phyloP scores from a whole-genome alignment of 192 early-diverging fungal species.

The Linnemannia zychae region DNA sequence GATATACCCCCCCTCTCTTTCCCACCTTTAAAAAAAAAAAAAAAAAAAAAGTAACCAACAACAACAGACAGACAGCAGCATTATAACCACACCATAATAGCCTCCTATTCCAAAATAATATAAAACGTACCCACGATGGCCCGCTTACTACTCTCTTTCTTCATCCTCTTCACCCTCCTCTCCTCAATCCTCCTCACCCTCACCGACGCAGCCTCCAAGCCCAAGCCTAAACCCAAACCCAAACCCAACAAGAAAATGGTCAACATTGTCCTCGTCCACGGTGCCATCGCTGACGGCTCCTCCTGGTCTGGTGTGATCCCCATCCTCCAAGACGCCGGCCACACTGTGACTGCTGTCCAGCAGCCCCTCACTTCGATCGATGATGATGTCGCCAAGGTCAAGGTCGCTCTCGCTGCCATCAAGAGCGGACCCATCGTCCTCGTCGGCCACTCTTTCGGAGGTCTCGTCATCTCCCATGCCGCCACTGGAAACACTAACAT shows the following conservation, averaged over 20 bases:
- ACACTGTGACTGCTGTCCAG: slow-evolving; percentile 10
- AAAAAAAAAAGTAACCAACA: no score
- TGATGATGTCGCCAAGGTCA: slow-evolving; percentile 12
- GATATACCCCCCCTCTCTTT: no score
- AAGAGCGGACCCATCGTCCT: slow-evolving; percentile 7
- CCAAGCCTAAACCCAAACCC: not conserved
- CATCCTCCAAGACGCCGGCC: not conserved
- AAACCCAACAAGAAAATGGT: not conserved
- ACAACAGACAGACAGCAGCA: no score
- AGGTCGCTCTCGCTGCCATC: not conserved
- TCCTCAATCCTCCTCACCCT: not conserved
- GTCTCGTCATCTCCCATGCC: not conserved
- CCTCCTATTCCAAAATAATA: no score
- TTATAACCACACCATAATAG: no score
- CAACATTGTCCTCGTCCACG: slow-evolving; percentile 20
- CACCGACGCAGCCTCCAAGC: not conserved
- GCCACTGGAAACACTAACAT: not conserved
- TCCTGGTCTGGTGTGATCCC: slow-evolving; percentile 9
- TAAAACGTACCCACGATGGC: not conserved
- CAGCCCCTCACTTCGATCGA: slow-evolving; percentile 2
- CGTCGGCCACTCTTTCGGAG: slow-evolving; percentile 25
- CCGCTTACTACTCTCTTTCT: not conserved
- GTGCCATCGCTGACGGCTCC: slow-evolving; percentile 7
- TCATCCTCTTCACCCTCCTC: not conserved
- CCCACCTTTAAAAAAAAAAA: no score